These are phyloP conservation scores for Neonectria coccinea DNA, from an alignment of 2,329 filamentous ascomycete genomes.

Conservation along the genomic window DNA sequence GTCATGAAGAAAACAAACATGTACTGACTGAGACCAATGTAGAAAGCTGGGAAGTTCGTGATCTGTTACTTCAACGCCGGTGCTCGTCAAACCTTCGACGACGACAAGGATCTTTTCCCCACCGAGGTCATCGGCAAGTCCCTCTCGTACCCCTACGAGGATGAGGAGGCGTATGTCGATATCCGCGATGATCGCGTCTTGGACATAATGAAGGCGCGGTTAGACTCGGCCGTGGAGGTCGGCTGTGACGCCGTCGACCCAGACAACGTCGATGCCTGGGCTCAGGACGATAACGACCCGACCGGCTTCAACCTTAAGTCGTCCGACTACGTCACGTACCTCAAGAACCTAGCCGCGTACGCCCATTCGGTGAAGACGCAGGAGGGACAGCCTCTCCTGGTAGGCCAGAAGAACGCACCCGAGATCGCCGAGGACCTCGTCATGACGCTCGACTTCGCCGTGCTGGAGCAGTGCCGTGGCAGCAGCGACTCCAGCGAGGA, in stretches of 20 bases:
- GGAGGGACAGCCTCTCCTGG: slow-evolving; percentile 41
- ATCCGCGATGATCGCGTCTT: slow-evolving; percentile 43
- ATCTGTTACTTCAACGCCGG: slow-evolving; percentile 52
- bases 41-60: slow-evolving; percentile 47
- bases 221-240: slow-evolving; percentile 43
- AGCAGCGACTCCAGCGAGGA: slow-evolving; percentile 35
- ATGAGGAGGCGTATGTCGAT: slow-evolving; percentile 48
- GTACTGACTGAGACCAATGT: slow-evolving; percentile 6
- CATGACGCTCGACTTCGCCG: slow-evolving; percentile 48
- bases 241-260: slow-evolving; percentile 52
- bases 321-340: slow-evolving; percentile 47
- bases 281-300: slow-evolving; percentile 41
- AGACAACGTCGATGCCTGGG: slow-evolving; percentile 51
- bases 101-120: slow-evolving; percentile 44
- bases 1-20: no score
- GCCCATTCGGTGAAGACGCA: slow-evolving; percentile 46
- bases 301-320: slow-evolving; percentile 47
- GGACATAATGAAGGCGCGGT: slow-evolving; percentile 47
- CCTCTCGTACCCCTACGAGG: slow-evolving; percentile 42
- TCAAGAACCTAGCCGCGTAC: slow-evolving; percentile 45
- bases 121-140: slow-evolving; percentile 40
- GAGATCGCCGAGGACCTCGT: slow-evolving; percentile 44
- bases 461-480: slow-evolving; percentile 53
- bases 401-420: slow-evolving; percentile 52
- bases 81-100: slow-evolving; percentile 47